phyloP scores from a whole-genome alignment of 2,329 filamentous ascomycete genomes.

The Ceratocystis papillata region DNA sequence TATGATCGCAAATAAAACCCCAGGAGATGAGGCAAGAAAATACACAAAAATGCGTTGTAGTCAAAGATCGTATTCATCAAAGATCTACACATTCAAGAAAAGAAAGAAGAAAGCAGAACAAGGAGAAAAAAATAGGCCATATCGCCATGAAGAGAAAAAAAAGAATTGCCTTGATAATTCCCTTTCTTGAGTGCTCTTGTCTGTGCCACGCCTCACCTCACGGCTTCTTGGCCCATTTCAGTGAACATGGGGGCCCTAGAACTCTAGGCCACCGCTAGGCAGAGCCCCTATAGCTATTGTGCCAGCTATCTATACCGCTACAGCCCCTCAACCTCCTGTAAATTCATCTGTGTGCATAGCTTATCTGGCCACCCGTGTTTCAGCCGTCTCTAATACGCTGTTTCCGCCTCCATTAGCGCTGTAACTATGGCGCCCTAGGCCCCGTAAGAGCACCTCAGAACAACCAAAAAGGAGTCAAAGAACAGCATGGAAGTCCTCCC shows the following conservation, averaged over 20 bases:
- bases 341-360: too few relatives aligned
- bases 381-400: not conserved
- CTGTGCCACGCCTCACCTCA: not conserved
- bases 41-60: not conserved
- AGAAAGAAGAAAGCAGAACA: not conserved
- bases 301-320: not conserved
- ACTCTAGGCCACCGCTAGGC: not conserved
- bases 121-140: not conserved
- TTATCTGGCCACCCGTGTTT: not conserved
- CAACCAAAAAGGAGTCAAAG: constrained; percentile 1
- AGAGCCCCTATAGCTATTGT: not conserved
- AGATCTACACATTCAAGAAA: not conserved
- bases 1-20: not conserved
- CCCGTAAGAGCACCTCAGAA: not conserved
- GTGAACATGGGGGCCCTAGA: too few relatives aligned
- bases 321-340: not conserved
- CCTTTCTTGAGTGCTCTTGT: not conserved
- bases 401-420: not conserved
- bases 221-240: too few relatives aligned
- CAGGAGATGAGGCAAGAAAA: not conserved
- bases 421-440: not conserved
- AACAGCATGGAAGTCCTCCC: constrained; percentile 3
- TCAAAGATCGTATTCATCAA: not conserved
- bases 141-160: not conserved
- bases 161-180: not conserved